Percentiles rank a stretch among this genome's conserved stretches.
Conservation (phyloP, 2,329 filamentous ascomycete species). For the Spiromastix sp. region DNA sequence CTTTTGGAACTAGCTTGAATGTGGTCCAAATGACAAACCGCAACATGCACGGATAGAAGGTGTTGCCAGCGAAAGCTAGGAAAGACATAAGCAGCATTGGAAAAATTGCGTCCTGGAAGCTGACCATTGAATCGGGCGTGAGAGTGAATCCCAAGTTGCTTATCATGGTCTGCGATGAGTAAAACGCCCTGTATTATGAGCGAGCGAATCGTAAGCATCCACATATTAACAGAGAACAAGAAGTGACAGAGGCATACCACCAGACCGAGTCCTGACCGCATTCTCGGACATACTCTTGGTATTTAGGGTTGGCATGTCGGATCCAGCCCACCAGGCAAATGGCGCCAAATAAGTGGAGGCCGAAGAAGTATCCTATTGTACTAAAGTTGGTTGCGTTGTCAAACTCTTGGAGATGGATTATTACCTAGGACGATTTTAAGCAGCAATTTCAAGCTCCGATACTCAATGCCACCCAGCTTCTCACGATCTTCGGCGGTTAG, state of each 20-base stretch:
- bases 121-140: conserved; percentile 45
- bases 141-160: conserved; percentile 46
- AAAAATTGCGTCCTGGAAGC: conserved; percentile 31
- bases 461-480: conserved; percentile 34
- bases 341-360: conserved; percentile 29
- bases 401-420: conserved; percentile 38
- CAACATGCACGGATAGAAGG: conserved; percentile 54
- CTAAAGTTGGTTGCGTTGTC: conserved; percentile 35
- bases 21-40: conserved; percentile 49
- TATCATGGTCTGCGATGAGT: conserved; percentile 42
- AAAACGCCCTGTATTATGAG: conserved; percentile 42
- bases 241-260: too few relatives aligned
- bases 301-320: conserved; percentile 43
- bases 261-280: conserved; percentile 42
- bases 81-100: conserved; percentile 41
- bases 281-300: conserved; percentile 46
- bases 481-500: conserved; percentile 34
- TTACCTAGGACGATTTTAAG: conserved; percentile 31
- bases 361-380: conserved; percentile 38
- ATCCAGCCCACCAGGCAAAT: conserved; percentile 38
- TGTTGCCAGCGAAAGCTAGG: conserved; percentile 55
- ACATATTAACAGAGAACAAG: too few relatives aligned
- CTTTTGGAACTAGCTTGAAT: conserved; percentile 19
- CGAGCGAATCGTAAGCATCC: too few relatives aligned
- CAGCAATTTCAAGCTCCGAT: conserved; percentile 28